Evolutionary conservation across 495 filamentous ascomycete species (phyloP).

Genomic region (Ascodesmis nigricans): DNA sequence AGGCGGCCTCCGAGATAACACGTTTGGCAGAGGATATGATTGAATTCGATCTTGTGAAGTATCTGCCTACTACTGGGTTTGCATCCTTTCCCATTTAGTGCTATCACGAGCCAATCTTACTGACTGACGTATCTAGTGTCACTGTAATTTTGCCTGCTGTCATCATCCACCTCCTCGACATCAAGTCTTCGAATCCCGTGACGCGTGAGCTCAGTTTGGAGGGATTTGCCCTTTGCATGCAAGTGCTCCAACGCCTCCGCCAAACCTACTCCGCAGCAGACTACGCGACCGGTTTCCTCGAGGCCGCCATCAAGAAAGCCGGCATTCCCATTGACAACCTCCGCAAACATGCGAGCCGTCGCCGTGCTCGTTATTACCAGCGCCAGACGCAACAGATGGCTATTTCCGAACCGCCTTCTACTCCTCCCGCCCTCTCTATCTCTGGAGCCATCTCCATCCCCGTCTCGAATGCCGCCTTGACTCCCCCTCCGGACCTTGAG

Average conservation of each 20-base stretch:
- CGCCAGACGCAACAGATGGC: slow-evolving; percentile 6
- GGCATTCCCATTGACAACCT: slow-evolving; percentile 31
- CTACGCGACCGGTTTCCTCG: slow-evolving; percentile 65
- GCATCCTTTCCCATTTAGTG: neutral
- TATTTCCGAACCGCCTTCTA: slow-evolving; percentile 17
- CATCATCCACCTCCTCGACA: slow-evolving; percentile 76
- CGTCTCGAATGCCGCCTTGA: slow-evolving; percentile 18
- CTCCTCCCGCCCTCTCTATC: slow-evolving; percentile 15
- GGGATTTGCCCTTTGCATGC: slow-evolving; percentile 71
- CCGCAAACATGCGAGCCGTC: slow-evolving; percentile 11
- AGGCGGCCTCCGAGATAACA: slow-evolving; percentile 60
- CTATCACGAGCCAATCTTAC: neutral
- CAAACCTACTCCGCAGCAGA: slow-evolving; percentile 75
- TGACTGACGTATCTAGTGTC: slow-evolving; percentile 25
- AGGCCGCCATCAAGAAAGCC: slow-evolving; percentile 63
- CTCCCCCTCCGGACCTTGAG: slow-evolving; percentile 18
- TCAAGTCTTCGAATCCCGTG: slow-evolving; percentile 51
- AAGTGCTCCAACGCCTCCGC: slow-evolving; percentile 54
- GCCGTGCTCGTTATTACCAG: slow-evolving; percentile 10
- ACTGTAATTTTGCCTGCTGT: slow-evolving; percentile 76
- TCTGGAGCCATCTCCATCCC: slow-evolving; percentile 17
- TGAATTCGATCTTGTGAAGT: slow-evolving; percentile 43
- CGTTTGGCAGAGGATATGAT: slow-evolving; percentile 52
- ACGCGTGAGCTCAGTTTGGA: slow-evolving; percentile 44
- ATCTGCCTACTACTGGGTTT: slow-evolving; percentile 56